Conservation (phyloP, 257 asterid species). For the Forsythia viridissima region DNA sequence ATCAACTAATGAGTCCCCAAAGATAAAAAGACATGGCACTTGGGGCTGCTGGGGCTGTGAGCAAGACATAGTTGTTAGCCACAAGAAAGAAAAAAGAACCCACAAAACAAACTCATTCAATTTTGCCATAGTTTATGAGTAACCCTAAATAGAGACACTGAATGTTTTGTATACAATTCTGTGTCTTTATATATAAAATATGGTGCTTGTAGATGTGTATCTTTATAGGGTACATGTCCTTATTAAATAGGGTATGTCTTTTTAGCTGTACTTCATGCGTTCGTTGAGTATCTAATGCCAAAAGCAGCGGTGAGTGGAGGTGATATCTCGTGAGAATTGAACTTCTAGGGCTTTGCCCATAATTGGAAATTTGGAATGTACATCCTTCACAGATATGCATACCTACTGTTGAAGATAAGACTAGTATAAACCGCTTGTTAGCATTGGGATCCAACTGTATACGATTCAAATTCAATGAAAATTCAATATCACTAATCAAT, state of each 20-base stretch:
- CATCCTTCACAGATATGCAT: neutral
- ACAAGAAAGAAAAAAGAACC: conserved; percentile 26
- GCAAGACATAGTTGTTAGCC: conserved; percentile 28
- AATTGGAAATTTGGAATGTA: neutral
- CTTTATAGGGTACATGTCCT: conserved; percentile 21
- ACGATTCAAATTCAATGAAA: too few species aligned
- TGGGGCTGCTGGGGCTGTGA: conserved; percentile 50
- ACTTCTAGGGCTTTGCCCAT: neutral
- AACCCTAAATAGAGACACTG: neutral
- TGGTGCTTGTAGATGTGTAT: conserved; percentile 22
- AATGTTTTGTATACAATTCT: too few species aligned
- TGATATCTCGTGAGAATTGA: conserved; percentile 44
- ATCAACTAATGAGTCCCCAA: conserved; percentile 89
- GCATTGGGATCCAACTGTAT: too few species aligned
- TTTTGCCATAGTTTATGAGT: conserved; percentile 24
- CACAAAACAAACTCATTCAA: conserved; percentile 28
- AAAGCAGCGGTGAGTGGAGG: conserved; percentile 40
- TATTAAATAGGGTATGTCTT: conserved; percentile 25
- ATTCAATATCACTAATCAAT: too few species aligned
- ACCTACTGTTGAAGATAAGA: neutral
- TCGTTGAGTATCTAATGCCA: neutral
- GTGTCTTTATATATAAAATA: too few species aligned
- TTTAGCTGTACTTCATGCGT: conserved; percentile 37
- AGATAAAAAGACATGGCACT: conserved; percentile 74
- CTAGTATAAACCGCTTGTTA: too few species aligned